phyloP scores from a whole-genome alignment of 2,329 filamentous ascomycete species.

The Fusarium cicatricum region DNA sequence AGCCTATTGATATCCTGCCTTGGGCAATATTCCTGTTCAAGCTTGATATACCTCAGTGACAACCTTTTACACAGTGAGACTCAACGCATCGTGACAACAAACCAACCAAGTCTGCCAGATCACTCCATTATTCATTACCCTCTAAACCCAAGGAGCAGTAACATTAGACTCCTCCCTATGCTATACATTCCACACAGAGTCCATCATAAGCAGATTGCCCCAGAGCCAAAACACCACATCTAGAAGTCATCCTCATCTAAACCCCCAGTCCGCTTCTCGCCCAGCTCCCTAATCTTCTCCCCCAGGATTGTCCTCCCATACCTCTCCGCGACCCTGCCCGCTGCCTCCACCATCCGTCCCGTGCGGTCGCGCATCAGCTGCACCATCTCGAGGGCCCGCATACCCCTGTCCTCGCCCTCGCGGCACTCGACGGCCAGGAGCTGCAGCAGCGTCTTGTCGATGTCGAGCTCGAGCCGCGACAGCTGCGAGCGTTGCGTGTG shows the following conservation, averaged over 20 bases:
- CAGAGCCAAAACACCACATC: not conserved
- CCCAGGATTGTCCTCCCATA: slow-evolving; percentile 83
- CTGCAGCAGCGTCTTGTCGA: slow-evolving; percentile 91
- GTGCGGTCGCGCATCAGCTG: slow-evolving; percentile 82
- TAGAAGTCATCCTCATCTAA: slow-evolving; percentile 64
- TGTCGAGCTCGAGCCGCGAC: slow-evolving; percentile 77
- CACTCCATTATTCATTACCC: no score
- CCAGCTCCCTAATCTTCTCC: slow-evolving; percentile 89
- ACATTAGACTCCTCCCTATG: not conserved
- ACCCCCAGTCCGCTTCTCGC: slow-evolving; percentile 72
- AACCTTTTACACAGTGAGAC: no score
- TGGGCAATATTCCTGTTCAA: no score
- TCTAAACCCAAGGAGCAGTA: not conserved
- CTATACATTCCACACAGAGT: not conserved
- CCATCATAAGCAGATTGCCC: not conserved
- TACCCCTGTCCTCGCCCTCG: slow-evolving; percentile 90
- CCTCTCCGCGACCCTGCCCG: slow-evolving; percentile 85
- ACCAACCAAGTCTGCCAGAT: no score
- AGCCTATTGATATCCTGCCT: no score
- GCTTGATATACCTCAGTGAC: no score
- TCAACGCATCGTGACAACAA: no score
- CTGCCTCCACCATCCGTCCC: slow-evolving; percentile 91
- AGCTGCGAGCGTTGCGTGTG: slow-evolving; percentile 73
- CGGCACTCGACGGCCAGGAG: slow-evolving; percentile 89
- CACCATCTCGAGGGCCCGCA: slow-evolving; percentile 94